Evolutionary conservation across 331 rosid genomes (phyloP).

Genomic region (Phaseolus coccineus): DNA sequence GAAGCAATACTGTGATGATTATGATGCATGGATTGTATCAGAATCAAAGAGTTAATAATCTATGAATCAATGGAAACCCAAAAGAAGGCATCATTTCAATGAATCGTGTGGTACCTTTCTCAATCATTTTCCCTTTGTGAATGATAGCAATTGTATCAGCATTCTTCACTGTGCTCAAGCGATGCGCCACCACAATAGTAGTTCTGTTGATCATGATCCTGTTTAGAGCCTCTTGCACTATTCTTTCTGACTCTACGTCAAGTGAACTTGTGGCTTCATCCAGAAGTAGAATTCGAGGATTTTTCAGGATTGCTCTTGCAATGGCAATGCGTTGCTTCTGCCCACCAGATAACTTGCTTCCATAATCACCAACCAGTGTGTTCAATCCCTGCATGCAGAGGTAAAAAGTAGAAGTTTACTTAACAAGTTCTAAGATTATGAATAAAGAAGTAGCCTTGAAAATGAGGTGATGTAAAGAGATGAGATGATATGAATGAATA

Average conservation of each 20-base stretch:
- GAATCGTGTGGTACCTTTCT: conserved; percentile 50
- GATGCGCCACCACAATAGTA: conserved; percentile 58
- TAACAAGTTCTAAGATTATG: background rate
- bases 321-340: conserved; percentile 64
- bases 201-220: conserved; percentile 60
- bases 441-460: background rate
- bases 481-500: no score
- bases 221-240: conserved; percentile 63
- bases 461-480: background rate
- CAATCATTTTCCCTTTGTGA: conserved; percentile 62
- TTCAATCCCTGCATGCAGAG: conserved; percentile 52
- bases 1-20: no score
- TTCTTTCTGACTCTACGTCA: conserved; percentile 60
- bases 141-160: conserved; percentile 62
- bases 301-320: conserved; percentile 59
- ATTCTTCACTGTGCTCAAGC: conserved; percentile 59
- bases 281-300: conserved; percentile 57
- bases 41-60: no score
- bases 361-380: conserved; percentile 61
- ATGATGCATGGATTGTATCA: no score
- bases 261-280: conserved; percentile 68
- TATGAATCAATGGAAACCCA: background rate
- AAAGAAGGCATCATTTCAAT: background rate
- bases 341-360: conserved; percentile 58
- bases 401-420: conserved; percentile 8